phyloP scores from a whole-genome alignment of 2,329 filamentous ascomycete genomes.

The Ceratocystis cubensis region DNA sequence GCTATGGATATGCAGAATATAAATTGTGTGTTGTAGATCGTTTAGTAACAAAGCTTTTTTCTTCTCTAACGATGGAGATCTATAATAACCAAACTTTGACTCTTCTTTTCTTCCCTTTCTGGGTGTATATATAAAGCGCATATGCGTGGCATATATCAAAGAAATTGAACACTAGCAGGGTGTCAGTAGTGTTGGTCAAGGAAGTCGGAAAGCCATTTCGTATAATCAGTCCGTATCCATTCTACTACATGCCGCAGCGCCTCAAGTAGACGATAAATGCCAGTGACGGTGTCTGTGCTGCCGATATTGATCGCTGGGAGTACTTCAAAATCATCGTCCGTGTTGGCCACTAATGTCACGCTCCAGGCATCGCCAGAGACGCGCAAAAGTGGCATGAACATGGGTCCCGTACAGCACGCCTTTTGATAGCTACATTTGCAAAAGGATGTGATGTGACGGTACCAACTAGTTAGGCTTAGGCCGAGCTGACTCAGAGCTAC shows the following conservation, averaged over 20 bases:
- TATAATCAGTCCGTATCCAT: conserved; percentile 17
- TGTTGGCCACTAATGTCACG: conserved; percentile 18
- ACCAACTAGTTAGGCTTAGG: conserved; percentile 14
- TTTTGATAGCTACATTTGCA: conserved; percentile 17
- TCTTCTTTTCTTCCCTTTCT: too few species aligned
- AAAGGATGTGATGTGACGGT: conserved; percentile 14
- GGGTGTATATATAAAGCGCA: too few species aligned
- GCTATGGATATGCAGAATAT: too few species aligned
- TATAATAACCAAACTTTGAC: too few species aligned
- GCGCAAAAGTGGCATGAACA: conserved; percentile 17
- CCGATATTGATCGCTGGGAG: conserved; percentile 17
- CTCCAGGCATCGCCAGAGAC: conserved; percentile 17
- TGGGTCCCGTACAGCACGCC: conserved; percentile 13
- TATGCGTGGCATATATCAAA: background rate
- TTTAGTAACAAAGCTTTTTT: too few species aligned
- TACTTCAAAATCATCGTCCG: conserved; percentile 18
- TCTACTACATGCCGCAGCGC: conserved; percentile 11
- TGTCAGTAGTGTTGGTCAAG: conserved; percentile 14
- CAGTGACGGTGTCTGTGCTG: conserved; percentile 18
- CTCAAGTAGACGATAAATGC: conserved; percentile 17
- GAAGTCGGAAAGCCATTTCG: conserved; percentile 19
- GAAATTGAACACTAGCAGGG: background rate
- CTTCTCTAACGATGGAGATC: too few species aligned
- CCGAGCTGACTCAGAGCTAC: conserved; percentile 12
- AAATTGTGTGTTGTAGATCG: too few species aligned